These are phyloP conservation scores for Bipolaris gigantea DNA, from an alignment of 2,329 filamentous ascomycete genomes.

Conservation along the genomic window DNA sequence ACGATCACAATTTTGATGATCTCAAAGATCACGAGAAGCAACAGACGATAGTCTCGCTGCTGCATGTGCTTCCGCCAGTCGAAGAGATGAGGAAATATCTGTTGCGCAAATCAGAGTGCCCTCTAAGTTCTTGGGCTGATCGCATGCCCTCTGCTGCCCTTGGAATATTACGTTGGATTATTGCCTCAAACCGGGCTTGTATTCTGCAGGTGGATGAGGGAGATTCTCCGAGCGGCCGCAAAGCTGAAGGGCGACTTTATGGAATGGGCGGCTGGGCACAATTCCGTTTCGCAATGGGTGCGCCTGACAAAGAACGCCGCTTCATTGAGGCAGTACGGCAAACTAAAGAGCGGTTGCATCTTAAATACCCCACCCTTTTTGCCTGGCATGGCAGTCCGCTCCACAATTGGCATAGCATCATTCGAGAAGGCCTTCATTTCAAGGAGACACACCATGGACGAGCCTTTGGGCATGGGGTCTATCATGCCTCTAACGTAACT, in stretches of 20 bases:
- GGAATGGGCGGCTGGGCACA: slow-evolving; percentile 72
- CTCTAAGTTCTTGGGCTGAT: slow-evolving; percentile 57
- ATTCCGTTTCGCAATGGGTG: slow-evolving; percentile 85
- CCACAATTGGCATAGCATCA: slow-evolving; percentile 86
- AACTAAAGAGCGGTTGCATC: slow-evolving; percentile 46
- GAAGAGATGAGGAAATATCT: slow-evolving; percentile 59
- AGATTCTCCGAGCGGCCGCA: slow-evolving; percentile 25
- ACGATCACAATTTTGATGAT: slow-evolving; percentile 61
- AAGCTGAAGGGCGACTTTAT: slow-evolving; percentile 57
- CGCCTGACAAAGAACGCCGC: slow-evolving; percentile 81
- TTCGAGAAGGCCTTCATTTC: slow-evolving; percentile 79
- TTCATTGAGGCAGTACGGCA: slow-evolving; percentile 67
- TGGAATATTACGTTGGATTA: slow-evolving; percentile 78
- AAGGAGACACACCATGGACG: slow-evolving; percentile 65
- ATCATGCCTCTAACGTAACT: slow-evolving; percentile 66
- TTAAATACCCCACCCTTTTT: slow-evolving; percentile 70
- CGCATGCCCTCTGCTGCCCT: slow-evolving; percentile 67
- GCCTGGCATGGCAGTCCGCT: slow-evolving; percentile 83
- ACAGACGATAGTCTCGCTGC: slow-evolving; percentile 54
- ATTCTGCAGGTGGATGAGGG: slow-evolving; percentile 71
- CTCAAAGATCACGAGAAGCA: slow-evolving; percentile 52
- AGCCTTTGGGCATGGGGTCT: slow-evolving; percentile 76
- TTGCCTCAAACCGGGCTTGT: slow-evolving; percentile 85
- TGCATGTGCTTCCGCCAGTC: slow-evolving; percentile 65
- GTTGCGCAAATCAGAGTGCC: slow-evolving; percentile 42